Base-by-base conservation (phyloP, 2,329 filamentous ascomycete genomes). In the Parastagonospora avenae region DNA sequence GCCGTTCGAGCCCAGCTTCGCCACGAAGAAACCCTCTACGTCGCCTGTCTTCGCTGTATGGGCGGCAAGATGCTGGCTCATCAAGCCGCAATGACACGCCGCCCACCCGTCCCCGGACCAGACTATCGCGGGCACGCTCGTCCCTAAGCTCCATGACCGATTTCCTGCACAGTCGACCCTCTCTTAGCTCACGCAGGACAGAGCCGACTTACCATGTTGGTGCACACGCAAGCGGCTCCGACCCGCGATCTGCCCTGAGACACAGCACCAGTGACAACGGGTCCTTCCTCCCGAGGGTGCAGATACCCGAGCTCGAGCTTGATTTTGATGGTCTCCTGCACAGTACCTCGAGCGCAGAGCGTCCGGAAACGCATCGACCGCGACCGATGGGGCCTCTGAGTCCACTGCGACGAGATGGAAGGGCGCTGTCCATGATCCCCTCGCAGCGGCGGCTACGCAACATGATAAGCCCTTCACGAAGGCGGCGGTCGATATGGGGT, bases 401-500 rank as follows among this genome's bases (percentile, higher is more conserved):
- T 42, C 52, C 68, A 8, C 48, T 62, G 44, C 55, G 68, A 47
- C 63, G 70, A 29, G 67, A 72, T 42, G 63, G 63, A 8, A 48
- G 69, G 54, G 62, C 63, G 51, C 73, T 71, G 53, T 75, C 64
- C 38, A 73, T 68, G 64, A 67, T 67, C 24, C 72, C 60, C 57
- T 72, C 67, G 32, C 68, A 72, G 41, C 57, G 69, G 48, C 63
- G 71, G 10, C 54, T 79, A 27, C 72, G 77, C 40, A 74, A 72
- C 43, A 70, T 79, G 57, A 74, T 77, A 15, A 76, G 72, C 42
- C 74, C 75, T 11, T 56, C 72, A 46, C 77, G 84, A 50, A 76
- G 83, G 53, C 75, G 83, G 47, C 78, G 83, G 39, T 80, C 82
- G 16, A 74, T 84, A 46, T 66, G 63, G 63, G 53, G 59, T 27